Conservation (phyloP, 108 stramenopile species). For the Skeletonema costatum region DNA sequence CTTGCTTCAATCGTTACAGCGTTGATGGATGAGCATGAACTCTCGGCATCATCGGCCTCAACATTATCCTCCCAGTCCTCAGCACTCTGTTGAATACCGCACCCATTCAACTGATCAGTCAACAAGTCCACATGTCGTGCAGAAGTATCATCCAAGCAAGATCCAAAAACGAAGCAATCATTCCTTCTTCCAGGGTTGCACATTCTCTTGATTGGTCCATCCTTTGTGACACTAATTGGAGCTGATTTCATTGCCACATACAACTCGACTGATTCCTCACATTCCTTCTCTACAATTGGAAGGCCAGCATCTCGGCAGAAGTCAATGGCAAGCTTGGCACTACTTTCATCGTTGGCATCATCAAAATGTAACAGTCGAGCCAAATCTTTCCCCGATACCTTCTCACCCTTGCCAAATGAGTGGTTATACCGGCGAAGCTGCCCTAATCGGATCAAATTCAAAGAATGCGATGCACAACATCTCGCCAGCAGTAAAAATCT, state of each 20-base stretch:
- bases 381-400: slow-evolving; percentile 31
- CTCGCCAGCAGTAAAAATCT: slow-evolving; percentile 45
- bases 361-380: slow-evolving; percentile 34
- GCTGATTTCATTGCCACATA: slow-evolving; percentile 45
- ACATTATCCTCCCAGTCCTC: slow-evolving; percentile 10
- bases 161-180: slow-evolving; percentile 48
- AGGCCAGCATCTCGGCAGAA: slow-evolving; percentile 49
- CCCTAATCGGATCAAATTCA: slow-evolving; percentile 40
- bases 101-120: slow-evolving; percentile 2
- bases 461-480: slow-evolving; percentile 39
- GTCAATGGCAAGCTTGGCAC: slow-evolving; percentile 10
- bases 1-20: not conserved
- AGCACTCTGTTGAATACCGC: not conserved
- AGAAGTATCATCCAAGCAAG: slow-evolving; percentile 12
- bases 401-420: slow-evolving; percentile 46
- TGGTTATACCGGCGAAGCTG: slow-evolving; percentile 41
- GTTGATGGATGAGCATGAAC: not conserved
- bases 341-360: slow-evolving; percentile 5
- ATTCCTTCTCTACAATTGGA: slow-evolving; percentile 28
- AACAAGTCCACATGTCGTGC: not conserved
- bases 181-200: slow-evolving; percentile 47
- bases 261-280: not conserved
- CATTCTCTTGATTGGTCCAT: slow-evolving; percentile 31
- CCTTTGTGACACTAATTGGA: slow-evolving; percentile 33
- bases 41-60: slow-evolving; percentile 10